phyloP scores from a whole-genome alignment of 148 eudicot genomes.

The Linanthus parryae region DNA sequence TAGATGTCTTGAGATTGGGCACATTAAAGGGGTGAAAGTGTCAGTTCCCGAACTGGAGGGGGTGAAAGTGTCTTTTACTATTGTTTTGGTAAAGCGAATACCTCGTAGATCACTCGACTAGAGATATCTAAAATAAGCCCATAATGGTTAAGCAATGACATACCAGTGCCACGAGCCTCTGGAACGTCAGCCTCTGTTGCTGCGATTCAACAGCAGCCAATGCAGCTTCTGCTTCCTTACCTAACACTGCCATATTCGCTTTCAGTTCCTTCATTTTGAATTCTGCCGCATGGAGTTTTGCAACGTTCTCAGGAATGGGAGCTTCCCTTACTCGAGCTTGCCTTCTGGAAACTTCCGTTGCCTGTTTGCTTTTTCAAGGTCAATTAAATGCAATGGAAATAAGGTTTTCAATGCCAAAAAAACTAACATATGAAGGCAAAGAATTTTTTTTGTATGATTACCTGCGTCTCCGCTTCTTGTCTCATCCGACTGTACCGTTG shows the following conservation, averaged over 20 bases:
- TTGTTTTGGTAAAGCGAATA: no score
- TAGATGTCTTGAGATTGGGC: no score
- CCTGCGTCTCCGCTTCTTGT: constrained; percentile 97
- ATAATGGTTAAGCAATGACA: no score
- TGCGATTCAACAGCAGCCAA: constrained; percentile 90
- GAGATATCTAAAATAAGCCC: no score
- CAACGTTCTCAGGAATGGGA: constrained; percentile 77
- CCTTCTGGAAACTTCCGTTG: constrained; percentile 79
- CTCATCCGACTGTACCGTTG: constrained; percentile 97
- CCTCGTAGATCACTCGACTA: no score
- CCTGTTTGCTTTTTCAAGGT: constrained; percentile 66
- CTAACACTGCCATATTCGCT: constrained; percentile 95
- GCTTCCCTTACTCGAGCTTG: constrained; percentile 89
- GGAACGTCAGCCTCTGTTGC: constrained; percentile 90
- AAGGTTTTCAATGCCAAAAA: no score
- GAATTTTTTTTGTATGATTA: constrained; percentile 23
- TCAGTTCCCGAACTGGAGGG: no score
- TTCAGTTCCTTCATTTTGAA: constrained; percentile 82
- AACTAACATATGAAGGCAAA: neutral
- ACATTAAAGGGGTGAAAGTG: no score
- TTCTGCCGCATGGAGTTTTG: constrained; percentile 89
- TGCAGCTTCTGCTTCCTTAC: constrained; percentile 94
- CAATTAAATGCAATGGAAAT: no score
- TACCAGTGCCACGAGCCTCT: constrained; percentile 94
- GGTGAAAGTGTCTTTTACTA: no score